Evolutionary conservation across 805 yeast genomes (phyloP), one percentile per base, ranked within the genome.

Genomic region (Yamadazyma endophytica): DNA sequence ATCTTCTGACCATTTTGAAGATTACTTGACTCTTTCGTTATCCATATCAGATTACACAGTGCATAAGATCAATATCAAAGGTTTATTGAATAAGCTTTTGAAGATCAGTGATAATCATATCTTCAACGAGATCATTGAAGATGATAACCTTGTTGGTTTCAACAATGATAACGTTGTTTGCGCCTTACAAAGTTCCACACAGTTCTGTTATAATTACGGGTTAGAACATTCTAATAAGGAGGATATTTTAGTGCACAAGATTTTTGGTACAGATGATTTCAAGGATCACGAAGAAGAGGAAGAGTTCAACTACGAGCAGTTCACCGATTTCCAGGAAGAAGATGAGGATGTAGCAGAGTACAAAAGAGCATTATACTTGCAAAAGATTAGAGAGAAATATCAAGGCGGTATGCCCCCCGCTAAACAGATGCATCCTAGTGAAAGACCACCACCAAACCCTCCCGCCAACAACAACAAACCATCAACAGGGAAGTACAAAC

Each of bases 11-110:
- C 15, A 17, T 3, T 26, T 34, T 21, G 46, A 49, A 6, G 67
- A 60, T 39, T 48, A 47, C 25, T 31, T 61, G 39, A 53, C 65
- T 2, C 42, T 66, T n/a, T 42, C 68, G 3, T 41, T 61, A 6
- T 62, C 70, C 1, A 54, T 59, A 16, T 50, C 59, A 3, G 71
- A 66, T 37, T 44, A 43, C 25, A 62, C 65, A 5, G 63, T 62
- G 9, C 58, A 56, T 26, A 45, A 49, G 13, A 42, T 66, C 7
- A 57, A 61, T 31, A 40, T 65, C 6, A 50, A 45, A 27, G 68
- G 68, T 1, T 30, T 64, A 3, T 42, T 65, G 27, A 43, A 41
- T 6, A 44, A 49, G 11, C 24, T 55, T 15, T 33, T 41, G n/a
- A n/a, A n/a, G 6, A 18, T 20, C 1, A 31, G 29, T 24, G 30